Base-by-base conservation (phyloP, 2,329 filamentous ascomycete species). In the Aspergillus caelatus region DNA sequence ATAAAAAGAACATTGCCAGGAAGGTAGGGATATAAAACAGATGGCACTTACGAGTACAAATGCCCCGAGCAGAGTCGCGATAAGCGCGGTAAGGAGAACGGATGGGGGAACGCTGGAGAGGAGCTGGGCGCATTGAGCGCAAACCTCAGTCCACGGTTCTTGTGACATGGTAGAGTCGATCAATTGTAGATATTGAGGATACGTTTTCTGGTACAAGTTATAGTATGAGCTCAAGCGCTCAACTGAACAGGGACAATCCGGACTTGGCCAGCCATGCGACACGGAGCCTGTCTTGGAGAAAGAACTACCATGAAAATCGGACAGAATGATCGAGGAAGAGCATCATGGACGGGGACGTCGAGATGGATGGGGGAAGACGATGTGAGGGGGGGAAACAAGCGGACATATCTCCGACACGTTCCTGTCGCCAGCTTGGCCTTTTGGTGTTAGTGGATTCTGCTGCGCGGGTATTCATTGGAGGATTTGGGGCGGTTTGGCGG, bases 11-110 rank as follows among this genome's bases (percentile, higher is more conserved):
- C 32, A 11, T 28, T 32, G 62, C 50, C 58, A 30, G 16, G 14
- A 48, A 55, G 10, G 26, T 61, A 36, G 30, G 21, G 30, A 14
- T 53, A 65, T 65, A 23, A 45, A 46, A 41, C 43, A 30, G 30
- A 41, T 55, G 19, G 16, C 56, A 75, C 77, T 66, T 69, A 79
- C 77, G 58, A 78, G 69, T 57, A 77, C 67, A 63, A 74, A 65
- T 36, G 77, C 61, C 21, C 78, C 76, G 26, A 72, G 19, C 14
- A 67, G 48, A n/a, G 72, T 78, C 32, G 74, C 70, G 30, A 71
- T 53, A 4, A 74, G n/a, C 21, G 74, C 68, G 19, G 66, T 66
- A 11, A 78, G 57, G 43, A 78, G 62, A 48, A 78, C 66, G 41
- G 67, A 65, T 32, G 67, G 55, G 34, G 78, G 77, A 45, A 76